These are phyloP conservation scores for Penicillium oxalicum DNA, from an alignment of 2,329 filamentous ascomycete species.

Conservation along the genomic window DNA sequence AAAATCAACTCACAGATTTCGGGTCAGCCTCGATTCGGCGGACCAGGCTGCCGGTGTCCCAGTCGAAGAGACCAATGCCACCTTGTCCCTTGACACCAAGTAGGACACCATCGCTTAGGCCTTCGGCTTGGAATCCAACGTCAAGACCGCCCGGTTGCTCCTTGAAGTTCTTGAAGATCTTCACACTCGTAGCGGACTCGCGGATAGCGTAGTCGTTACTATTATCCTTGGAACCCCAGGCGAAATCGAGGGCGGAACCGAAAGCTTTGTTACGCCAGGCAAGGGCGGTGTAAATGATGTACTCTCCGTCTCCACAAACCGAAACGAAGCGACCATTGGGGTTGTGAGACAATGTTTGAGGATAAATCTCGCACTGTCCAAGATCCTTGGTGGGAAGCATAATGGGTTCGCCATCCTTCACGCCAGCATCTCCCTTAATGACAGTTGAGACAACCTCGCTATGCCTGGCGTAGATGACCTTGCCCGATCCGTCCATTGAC, in stretches of 20 bases:
- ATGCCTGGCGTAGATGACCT: conserved; percentile 92
- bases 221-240: conserved; percentile 94
- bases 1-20: conserved; percentile 44
- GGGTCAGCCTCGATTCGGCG: conserved; percentile 81
- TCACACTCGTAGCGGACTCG: conserved; percentile 88
- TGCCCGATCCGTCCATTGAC: conserved; percentile 93
- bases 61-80: conserved; percentile 93
- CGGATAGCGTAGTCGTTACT: conserved; percentile 98
- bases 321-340: conserved; percentile 88
- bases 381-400: conserved; percentile 87
- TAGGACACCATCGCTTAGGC: conserved; percentile 78
- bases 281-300: conserved; percentile 96
- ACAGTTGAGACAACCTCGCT: conserved; percentile 92
- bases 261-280: conserved; percentile 98
- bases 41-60: conserved; percentile 82
- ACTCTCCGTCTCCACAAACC: conserved; percentile 92
- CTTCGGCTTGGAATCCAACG: conserved; percentile 91
- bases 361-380: conserved; percentile 93
- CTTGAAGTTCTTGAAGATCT: conserved; percentile 96
- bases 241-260: conserved; percentile 90
- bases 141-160: conserved; percentile 85
- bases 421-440: conserved; percentile 80
- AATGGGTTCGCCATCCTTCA: conserved; percentile 87
- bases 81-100: conserved; percentile 93
- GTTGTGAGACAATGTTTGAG: conserved; percentile 90